Evolutionary conservation across 108 stramenopile genomes (phyloP).

Genomic region (Nannochloropsis oceanica): DNA sequence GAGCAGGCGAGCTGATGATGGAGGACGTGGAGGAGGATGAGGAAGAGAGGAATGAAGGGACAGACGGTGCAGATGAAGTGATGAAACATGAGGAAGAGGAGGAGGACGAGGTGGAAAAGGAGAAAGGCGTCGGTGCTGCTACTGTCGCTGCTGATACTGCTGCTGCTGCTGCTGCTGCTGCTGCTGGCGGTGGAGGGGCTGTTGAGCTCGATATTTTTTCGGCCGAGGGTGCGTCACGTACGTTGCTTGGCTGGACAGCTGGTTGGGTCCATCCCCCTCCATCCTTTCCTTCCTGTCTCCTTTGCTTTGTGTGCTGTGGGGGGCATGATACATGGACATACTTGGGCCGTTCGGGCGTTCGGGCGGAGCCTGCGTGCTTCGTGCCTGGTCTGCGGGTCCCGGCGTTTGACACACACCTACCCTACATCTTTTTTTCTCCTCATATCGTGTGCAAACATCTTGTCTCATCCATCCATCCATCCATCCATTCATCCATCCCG

Average conservation of each 20-base stretch:
- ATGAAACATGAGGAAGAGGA: not conserved
- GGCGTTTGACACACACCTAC: no score
- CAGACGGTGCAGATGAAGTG: not conserved
- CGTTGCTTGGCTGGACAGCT: not conserved
- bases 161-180: not conserved
- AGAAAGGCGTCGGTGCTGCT: not conserved
- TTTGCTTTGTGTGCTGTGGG: no score
- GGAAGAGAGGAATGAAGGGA: not conserved
- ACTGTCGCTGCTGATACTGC: not conserved
- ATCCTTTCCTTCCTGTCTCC: no score
- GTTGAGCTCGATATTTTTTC: not conserved
- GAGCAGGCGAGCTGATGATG: not conserved
- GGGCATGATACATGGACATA: no score
- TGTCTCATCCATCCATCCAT: not conserved
- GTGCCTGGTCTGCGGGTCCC: no score
- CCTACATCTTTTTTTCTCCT: no score
- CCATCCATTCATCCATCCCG: not conserved
- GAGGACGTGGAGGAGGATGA: not conserved
- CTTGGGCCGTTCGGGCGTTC: no score
- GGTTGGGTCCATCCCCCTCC: no score
- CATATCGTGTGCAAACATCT: not conserved
- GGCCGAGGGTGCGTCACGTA: not conserved
- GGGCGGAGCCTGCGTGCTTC: no score
- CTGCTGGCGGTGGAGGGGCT: not conserved
- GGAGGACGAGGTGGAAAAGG: not conserved